A percentile compares a stretch with the other conserved stretches of the same genome.
phyloP scores from a whole-genome alignment of 2,329 filamentous ascomycete species.

The Fusarium marasasianum region DNA sequence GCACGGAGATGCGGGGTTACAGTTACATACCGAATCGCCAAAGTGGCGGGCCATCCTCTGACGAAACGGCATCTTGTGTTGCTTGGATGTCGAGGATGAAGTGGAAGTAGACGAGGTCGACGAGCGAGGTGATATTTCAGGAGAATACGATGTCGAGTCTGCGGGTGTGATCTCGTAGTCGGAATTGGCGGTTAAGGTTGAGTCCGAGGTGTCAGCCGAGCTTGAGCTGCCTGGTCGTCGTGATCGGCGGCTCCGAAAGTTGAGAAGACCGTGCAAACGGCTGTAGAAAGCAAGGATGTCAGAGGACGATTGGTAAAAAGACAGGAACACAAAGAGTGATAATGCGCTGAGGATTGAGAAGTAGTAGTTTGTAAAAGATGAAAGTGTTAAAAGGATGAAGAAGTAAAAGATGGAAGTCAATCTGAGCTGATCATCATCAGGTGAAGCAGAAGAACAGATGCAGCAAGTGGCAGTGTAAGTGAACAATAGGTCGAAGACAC shows the following conservation, averaged over 20 bases:
- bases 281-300: constrained; percentile 21
- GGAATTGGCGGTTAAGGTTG: constrained; percentile 34
- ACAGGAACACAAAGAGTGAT: background rate
- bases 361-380: background rate
- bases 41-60: constrained; percentile 58
- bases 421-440: background rate
- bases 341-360: background rate
- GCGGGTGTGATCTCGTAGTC: constrained; percentile 33
- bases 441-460: background rate
- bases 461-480: constrained; percentile 28
- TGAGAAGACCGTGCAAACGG: constrained; percentile 36
- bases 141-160: constrained; percentile 14
- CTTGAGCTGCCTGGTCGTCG: constrained; percentile 38
- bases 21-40: constrained; percentile 56
- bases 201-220: constrained; percentile 33
- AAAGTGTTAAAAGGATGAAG: background rate
- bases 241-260: constrained; percentile 36
- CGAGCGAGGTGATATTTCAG: constrained; percentile 19
- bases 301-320: constrained; percentile 20
- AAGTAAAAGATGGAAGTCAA: background rate
- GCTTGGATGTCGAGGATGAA: constrained; percentile 27
- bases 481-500: constrained; percentile 1
- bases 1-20: constrained; percentile 37
- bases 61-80: constrained; percentile 50
- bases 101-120: constrained; percentile 16